These are phyloP conservation scores for Colletotrichum tabaci DNA, from an alignment of 2,329 filamentous ascomycete genomes.

Conservation along the genomic window DNA sequence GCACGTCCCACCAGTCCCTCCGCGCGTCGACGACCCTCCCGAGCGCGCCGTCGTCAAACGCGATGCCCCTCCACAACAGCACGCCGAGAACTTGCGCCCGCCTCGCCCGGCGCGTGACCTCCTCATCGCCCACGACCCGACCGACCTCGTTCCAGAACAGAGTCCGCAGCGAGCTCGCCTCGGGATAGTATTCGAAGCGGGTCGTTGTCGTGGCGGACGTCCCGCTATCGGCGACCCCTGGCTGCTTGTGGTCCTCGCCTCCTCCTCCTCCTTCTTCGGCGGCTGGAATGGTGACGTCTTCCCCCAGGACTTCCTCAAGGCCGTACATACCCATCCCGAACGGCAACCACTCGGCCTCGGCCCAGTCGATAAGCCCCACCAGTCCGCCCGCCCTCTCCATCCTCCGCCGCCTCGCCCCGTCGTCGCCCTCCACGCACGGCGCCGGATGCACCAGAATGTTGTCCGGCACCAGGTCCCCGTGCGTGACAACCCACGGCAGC, in stretches of 20 bases:
- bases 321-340: conserved; percentile 74
- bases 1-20: conserved; percentile 67
- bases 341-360: conserved; percentile 72
- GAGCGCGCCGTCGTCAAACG: conserved; percentile 73
- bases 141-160: conserved; percentile 66
- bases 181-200: conserved; percentile 61
- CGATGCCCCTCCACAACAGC: conserved; percentile 74
- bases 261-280: neutral
- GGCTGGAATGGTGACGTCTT: conserved; percentile 46
- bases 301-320: conserved; percentile 71
- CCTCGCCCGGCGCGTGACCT: conserved; percentile 53
- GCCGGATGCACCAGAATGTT: conserved; percentile 69
- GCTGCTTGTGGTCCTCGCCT: too few species aligned
- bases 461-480: conserved; percentile 71
- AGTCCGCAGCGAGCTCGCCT: conserved; percentile 58
- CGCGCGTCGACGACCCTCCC: conserved; percentile 69
- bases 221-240: neutral
- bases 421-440: neutral
- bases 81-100: conserved; percentile 67
- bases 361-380: conserved; percentile 74
- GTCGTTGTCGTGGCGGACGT: conserved; percentile 11
- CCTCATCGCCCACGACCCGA: conserved; percentile 49
- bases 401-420: neutral
- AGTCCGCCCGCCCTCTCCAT: conserved; percentile 56
- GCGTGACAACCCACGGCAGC: conserved; percentile 70